Base-by-base conservation (phyloP, 1,284 basidiomycete species). In the Singerocomus rubriflavus region DNA sequence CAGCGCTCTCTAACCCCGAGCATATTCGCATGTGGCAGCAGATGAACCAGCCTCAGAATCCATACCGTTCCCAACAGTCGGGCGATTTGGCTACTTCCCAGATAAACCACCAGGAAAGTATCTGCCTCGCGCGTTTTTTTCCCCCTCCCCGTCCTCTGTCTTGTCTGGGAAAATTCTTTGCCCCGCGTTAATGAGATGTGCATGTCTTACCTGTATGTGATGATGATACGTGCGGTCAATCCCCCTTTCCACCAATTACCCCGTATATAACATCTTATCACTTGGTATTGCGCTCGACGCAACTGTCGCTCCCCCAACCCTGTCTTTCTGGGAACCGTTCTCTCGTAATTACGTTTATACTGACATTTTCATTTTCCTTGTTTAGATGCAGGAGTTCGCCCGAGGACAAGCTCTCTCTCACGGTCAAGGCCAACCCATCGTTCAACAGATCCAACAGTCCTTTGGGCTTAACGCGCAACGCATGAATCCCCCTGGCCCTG, bases 11-110 rank as follows among this genome's bases (percentile, higher is more conserved):
- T 57, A 68, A 67, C 66, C 48, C 73, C 50, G 80, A 84, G 59
- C 74, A 77, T 33, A 54, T 55, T 56, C 74, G 76, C 55, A 70
- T 77, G 60, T 85, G 82, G 81, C 75, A 77, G 65, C 78, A 81
- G 63, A 71, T 77, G 64, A 77, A 78, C 59, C 76, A 78, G 55
- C 68, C 73, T 35, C 74, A 73, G 58, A 70, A 70, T 46, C 71
- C 72, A 57, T 75, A 74, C 58, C 73, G 78, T 45, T 58, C 66
- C 4, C 73, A 72, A 51, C 71, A 68, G 58, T 69, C 72, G 21
- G 61, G 58, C 48, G 76, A 79, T 58, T 70, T 79, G 58, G 63
- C 65, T 37, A 47, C 63, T 25, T 58, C 66, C 25, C 73, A 72
- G 62, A 64, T 70, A 53, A 73, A 65, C 44, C 70, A 71, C 30